phyloP scores from a whole-genome alignment of 306 rosid species.

The Vachellia pachyceras region DNA sequence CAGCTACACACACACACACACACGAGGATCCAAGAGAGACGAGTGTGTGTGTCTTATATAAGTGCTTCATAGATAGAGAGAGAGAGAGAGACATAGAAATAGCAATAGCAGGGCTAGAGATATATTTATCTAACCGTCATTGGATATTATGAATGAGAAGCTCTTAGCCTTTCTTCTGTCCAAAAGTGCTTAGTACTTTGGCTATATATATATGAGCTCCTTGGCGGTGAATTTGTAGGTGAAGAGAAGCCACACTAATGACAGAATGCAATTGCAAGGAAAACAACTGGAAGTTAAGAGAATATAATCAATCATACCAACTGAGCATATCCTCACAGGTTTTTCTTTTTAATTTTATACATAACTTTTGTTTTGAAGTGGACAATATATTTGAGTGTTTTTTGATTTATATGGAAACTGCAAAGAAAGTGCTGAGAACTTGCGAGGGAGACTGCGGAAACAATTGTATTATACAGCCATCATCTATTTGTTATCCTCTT shows the following conservation, averaged over 20 bases:
- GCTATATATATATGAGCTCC: slow-evolving; percentile 25
- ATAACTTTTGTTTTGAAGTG: neutral
- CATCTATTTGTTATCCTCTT: too few species aligned
- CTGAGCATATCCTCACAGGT: slow-evolving; percentile 33
- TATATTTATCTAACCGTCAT: slow-evolving; percentile 47
- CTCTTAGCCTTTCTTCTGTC: slow-evolving; percentile 17
- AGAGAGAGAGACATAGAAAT: too few species aligned
- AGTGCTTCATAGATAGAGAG: neutral
- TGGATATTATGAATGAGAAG: slow-evolving; percentile 21
- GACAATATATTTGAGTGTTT: slow-evolving; percentile 28
- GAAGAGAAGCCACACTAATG: neutral
- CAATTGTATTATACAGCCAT: too few species aligned
- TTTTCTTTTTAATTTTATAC: neutral
- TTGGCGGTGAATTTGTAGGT: slow-evolving; percentile 29
- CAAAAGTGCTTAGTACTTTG: neutral
- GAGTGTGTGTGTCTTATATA: neutral
- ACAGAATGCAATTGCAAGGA: neutral
- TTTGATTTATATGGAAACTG: slow-evolving; percentile 38
- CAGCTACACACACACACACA: too few species aligned
- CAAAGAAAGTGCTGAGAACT: slow-evolving; percentile 48
- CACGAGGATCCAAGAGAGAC: neutral
- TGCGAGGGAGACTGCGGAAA: slow-evolving; percentile 12
- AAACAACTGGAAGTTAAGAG: slow-evolving; percentile 6
- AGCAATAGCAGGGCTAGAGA: neutral
- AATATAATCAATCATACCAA: slow-evolving; percentile 15